Conservation (phyloP, 2,329 filamentous ascomycete species). For the Botryotinia narcissicola region DNA sequence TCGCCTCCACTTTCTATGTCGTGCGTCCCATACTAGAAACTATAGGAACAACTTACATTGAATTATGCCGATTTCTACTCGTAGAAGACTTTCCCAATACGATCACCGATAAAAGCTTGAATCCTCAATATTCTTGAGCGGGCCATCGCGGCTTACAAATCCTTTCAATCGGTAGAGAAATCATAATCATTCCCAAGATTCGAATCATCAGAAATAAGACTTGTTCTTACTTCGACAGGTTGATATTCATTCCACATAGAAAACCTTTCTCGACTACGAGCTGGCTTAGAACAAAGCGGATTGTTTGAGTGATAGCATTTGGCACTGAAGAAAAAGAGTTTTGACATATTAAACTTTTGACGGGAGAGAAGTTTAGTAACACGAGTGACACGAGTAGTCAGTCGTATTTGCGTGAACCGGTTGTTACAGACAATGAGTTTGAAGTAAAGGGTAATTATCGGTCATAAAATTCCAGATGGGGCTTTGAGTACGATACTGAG, state of each 20-base stretch:
- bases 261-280: slow-evolving; percentile 33
- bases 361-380: background rate
- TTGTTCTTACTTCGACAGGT: slow-evolving; percentile 34
- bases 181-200: slow-evolving; percentile 34
- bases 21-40: background rate
- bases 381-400: background rate
- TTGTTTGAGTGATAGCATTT: slow-evolving; percentile 29
- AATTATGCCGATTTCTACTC: background rate
- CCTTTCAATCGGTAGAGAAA: slow-evolving; percentile 27
- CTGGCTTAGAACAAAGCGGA: slow-evolving; percentile 33
- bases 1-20: background rate
- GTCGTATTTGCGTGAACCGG: too few relatives aligned
- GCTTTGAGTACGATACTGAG: background rate
- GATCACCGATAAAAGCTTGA: background rate
- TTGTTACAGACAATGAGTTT: background rate
- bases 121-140: background rate
- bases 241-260: slow-evolving; percentile 34
- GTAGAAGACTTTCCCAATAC: background rate
- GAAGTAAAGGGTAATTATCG: background rate
- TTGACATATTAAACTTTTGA: background rate
- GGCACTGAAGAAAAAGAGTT: background rate
- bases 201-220: slow-evolving; percentile 31
- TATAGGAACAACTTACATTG: background rate
- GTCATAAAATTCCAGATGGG: background rate
- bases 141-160: background rate